A percentile compares a stretch with the other conserved stretches of the same genome.
Evolutionary conservation across 2,329 filamentous ascomycete genomes (phyloP).

Genomic region (Clonostachys rosea): DNA sequence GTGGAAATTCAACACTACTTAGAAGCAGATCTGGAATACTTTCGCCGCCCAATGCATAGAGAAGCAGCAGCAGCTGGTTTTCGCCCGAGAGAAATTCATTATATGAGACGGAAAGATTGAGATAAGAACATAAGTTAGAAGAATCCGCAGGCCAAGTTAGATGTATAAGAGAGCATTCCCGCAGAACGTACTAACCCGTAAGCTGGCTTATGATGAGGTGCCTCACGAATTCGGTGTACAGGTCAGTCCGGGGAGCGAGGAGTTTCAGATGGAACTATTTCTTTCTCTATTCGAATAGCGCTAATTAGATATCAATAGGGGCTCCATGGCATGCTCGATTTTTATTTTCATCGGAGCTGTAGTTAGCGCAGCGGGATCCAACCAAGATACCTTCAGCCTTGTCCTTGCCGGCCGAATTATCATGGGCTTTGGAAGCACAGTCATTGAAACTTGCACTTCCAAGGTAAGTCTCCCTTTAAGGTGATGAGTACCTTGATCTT

Average conservation of each 20-base stretch:
- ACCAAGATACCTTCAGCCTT: slow-evolving; percentile 11
- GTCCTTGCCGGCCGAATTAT: slow-evolving; percentile 13
- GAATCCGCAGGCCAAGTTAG: too few species aligned
- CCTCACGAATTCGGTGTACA: slow-evolving; percentile 12
- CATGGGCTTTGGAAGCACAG: slow-evolving; percentile 17
- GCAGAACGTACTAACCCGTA: too few species aligned
- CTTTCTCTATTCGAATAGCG: too few species aligned
- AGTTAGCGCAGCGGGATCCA: slow-evolving; percentile 12
- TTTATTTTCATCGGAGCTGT: slow-evolving; percentile 14
- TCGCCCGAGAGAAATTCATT: neutral
- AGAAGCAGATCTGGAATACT: slow-evolving; percentile 15
- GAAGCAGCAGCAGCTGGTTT: slow-evolving; percentile 15
- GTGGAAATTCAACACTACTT: slow-evolving; percentile 8
- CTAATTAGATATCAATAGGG: slow-evolving; percentile 3
- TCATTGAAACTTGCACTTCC: slow-evolving; percentile 17
- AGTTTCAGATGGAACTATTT: slow-evolving; percentile 10
- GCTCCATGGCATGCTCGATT: slow-evolving; percentile 12
- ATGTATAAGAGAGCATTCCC: too few species aligned
- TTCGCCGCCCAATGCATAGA: slow-evolving; percentile 12
- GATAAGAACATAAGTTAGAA: too few species aligned
- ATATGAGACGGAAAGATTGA: too few species aligned
- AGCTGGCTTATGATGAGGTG: slow-evolving; percentile 9
- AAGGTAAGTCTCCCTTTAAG: slow-evolving; percentile 6
- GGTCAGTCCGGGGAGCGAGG: slow-evolving; percentile 7
- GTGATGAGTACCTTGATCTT: neutral